A percentile compares a stretch with the other conserved stretches of the same genome.
Conservation (phyloP, 495 filamentous ascomycete species). For the Podospora tetraspora region DNA sequence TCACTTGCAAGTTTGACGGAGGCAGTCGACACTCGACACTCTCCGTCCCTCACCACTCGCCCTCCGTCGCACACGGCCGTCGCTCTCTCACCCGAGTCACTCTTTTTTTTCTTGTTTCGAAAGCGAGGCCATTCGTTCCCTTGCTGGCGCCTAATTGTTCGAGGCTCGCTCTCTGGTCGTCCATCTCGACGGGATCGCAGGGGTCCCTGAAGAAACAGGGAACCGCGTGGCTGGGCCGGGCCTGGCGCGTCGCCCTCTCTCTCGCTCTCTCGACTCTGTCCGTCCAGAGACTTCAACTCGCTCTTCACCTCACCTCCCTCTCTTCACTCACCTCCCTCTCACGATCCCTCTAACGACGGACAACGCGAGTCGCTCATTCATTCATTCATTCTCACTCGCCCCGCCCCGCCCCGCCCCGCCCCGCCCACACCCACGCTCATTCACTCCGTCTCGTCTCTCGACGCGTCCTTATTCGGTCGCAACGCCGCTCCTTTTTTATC, state of each 20-base stretch:
- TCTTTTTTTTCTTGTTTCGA: constrained; percentile 1
- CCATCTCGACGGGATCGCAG: neutral
- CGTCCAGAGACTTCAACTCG: constrained; percentile 5
- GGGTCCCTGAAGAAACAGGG: constrained; percentile 5
- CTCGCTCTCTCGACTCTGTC: neutral
- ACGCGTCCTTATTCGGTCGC: neutral
- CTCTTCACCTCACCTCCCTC: constrained; percentile 2
- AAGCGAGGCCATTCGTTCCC: neutral
- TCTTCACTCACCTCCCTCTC: neutral
- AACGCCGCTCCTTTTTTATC: constrained; percentile 1
- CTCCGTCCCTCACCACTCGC: neutral
- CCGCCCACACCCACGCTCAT: neutral
- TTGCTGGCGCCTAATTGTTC: neutral
- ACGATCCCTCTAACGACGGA: neutral
- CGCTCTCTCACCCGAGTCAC: constrained; percentile 7
- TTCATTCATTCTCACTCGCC: neutral
- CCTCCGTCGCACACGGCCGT: neutral
- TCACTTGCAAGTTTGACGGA: neutral
- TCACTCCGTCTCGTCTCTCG: neutral
- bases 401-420: neutral
- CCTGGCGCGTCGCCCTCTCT: constrained; percentile 7
- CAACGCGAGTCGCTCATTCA: neutral
- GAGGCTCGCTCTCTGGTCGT: neutral
- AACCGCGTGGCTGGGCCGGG: constrained; percentile 11
- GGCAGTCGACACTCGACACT: neutral